Evolutionary conservation across 2,329 filamentous ascomycete genomes (phyloP).

Genomic region (Penicillium sp.): DNA sequence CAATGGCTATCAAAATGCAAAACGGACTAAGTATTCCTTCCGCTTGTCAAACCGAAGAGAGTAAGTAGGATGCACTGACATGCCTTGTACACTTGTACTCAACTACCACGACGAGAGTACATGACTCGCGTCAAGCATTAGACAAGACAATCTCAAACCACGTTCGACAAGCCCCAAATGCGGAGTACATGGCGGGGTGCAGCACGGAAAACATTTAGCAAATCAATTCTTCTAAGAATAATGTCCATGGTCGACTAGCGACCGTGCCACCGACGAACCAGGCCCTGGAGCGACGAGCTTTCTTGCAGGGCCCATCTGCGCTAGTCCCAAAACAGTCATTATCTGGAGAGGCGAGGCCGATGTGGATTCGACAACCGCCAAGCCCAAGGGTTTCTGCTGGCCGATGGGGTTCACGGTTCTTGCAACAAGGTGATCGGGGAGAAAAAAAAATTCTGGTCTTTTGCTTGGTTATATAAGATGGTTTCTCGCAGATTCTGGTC

Average conservation of each 20-base stretch:
- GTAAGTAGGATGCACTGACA: too few species aligned
- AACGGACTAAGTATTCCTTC: too few species aligned
- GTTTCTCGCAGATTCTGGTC: background rate
- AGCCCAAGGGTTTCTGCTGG: background rate
- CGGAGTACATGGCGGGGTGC: slow-evolving; percentile 8
- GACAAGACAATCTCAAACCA: background rate
- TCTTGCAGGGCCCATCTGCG: slow-evolving; percentile 8
- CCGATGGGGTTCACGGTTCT: slow-evolving; percentile 1
- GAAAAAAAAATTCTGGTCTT: slow-evolving; percentile 6
- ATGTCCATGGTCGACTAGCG: slow-evolving; percentile 6
- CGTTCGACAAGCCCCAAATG: background rate
- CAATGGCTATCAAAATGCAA: too few species aligned
- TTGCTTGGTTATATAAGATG: background rate
- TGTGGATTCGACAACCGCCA: slow-evolving; percentile 14
- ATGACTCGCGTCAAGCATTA: background rate
- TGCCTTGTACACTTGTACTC: too few species aligned
- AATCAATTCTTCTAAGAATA: slow-evolving; percentile 22
- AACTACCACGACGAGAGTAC: background rate
- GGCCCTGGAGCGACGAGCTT: slow-evolving; percentile 1
- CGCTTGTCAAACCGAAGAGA: too few species aligned
- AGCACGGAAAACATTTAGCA: slow-evolving; percentile 15
- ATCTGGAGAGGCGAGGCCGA: slow-evolving; percentile 21
- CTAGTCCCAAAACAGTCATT: slow-evolving; percentile 28
- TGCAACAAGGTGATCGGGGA: slow-evolving; percentile 1
- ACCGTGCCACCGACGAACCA: slow-evolving; percentile 19